phyloP scores from a whole-genome alignment of 2,329 filamentous ascomycete species.

The Fusarium sp. region DNA sequence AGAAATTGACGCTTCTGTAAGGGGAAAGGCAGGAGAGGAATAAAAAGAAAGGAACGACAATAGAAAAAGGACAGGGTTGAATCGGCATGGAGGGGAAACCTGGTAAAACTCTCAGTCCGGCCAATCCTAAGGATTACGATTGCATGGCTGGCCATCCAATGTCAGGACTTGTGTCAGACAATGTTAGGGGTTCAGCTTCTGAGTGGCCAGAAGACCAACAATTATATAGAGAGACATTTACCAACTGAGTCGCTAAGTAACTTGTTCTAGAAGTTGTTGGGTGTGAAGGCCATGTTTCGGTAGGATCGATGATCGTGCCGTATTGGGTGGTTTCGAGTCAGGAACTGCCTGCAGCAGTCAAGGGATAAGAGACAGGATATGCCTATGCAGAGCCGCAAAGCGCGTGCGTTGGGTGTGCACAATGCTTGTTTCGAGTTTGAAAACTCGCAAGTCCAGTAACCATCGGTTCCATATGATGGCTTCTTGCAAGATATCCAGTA shows the following conservation, averaged over 20 bases:
- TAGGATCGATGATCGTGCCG: conserved; percentile 32
- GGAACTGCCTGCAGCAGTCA: conserved; percentile 9
- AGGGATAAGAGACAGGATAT: conserved; percentile 5
- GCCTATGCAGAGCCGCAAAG: conserved; percentile 29
- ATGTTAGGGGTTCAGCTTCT: conserved; percentile 12
- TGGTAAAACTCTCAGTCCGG: conserved; percentile 6
- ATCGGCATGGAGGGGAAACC: conserved; percentile 3
- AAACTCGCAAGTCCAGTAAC: background rate
- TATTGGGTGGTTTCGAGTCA: conserved; percentile 22
- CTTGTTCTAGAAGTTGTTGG: conserved; percentile 34
- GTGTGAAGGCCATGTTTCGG: conserved; percentile 13
- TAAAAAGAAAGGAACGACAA: conserved; percentile 5
- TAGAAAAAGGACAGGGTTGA: conserved; percentile 4
- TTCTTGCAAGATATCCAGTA: background rate
- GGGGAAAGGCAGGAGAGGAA: conserved; percentile 13
- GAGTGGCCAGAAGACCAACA: conserved; percentile 3
- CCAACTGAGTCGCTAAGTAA: conserved; percentile 16
- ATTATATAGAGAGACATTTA: conserved; percentile 8
- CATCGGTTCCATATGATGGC: background rate
- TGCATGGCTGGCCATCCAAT: background rate
- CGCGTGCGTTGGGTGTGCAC: background rate
- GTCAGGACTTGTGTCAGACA: conserved; percentile 6
- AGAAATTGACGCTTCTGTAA: conserved; percentile 22
- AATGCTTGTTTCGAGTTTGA: background rate
- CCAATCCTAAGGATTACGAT: conserved; percentile 11